A percentile compares a stretch with the other conserved stretches of the same genome.
Evolutionary conservation across 441 rosid species (phyloP).

Genomic region (Arabidopsis lyrata): DNA sequence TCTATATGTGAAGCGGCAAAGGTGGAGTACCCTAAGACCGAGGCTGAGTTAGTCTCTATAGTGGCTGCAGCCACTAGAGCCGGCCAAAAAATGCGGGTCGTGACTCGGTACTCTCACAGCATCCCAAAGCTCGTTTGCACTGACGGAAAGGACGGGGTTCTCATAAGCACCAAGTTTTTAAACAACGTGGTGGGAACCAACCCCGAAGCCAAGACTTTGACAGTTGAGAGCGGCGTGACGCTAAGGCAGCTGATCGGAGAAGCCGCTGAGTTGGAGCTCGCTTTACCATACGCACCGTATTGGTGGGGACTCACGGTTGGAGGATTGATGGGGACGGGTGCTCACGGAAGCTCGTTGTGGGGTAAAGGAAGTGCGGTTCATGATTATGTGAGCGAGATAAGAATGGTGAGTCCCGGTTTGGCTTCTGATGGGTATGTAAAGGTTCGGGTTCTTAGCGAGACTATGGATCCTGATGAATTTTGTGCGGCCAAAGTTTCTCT

Average conservation of each 20-base stretch:
- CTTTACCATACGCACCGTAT: conserved; percentile 78
- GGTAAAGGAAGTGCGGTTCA: conserved; percentile 78
- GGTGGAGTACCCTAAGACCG: conserved; percentile 62
- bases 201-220: too few relatives aligned
- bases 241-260: conserved; percentile 63
- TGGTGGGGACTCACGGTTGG: conserved; percentile 93
- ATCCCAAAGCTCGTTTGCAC: conserved; percentile 77
- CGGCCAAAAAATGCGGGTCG: conserved; percentile 67
- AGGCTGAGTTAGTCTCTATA: conserved; percentile 56
- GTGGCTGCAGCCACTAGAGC: conserved; percentile 62
- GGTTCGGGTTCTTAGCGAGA: conserved; percentile 53
- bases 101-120: conserved; percentile 70
- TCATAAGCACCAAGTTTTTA: conserved; percentile 78
- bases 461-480: conserved; percentile 46
- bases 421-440: conserved; percentile 55
- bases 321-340: conserved; percentile 78
- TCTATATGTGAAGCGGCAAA: too few relatives aligned
- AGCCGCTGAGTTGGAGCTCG: conserved; percentile 63
- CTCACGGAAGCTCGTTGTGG: conserved; percentile 86
- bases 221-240: conserved; percentile 76
- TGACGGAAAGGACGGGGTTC: conserved; percentile 60
- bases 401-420: conserved; percentile 64
- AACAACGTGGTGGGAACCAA: too few relatives aligned
- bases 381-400: conserved; percentile 63
- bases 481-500: conserved; percentile 74